A percentile compares a stretch with the other conserved stretches of the same genome.
These are phyloP conservation scores for Rhodotorula glutinis DNA, from an alignment of 1,284 basidiomycete species.

Conservation along the genomic window DNA sequence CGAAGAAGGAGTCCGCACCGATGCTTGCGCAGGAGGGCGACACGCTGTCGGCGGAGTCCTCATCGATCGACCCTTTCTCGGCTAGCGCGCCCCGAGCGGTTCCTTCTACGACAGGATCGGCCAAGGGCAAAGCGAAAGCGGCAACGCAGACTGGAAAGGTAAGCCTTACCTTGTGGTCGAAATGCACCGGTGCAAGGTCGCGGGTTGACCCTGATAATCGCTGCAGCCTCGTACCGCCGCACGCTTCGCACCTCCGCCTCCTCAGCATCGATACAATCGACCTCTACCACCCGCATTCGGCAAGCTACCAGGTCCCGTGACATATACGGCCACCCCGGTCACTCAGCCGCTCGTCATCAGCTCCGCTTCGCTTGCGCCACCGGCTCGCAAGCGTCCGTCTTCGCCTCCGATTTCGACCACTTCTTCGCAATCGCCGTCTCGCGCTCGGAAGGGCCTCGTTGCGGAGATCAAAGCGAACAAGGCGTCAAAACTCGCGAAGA, in stretches of 20 bases:
- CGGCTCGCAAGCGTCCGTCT: slow-evolving; percentile 3
- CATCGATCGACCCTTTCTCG: slow-evolving; percentile 25
- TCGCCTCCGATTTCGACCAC: neutral
- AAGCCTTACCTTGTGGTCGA: neutral
- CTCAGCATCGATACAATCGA: slow-evolving; percentile 9
- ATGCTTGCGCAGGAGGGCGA: neutral
- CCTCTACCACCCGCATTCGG: slow-evolving; percentile 1
- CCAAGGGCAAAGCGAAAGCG: slow-evolving; percentile 33
- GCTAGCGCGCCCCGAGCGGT: slow-evolving; percentile 27
- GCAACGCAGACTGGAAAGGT: slow-evolving; percentile 13
- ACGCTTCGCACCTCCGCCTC: slow-evolving; percentile 13
- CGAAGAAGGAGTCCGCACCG: neutral
- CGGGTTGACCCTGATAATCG: neutral
- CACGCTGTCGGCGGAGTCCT: neutral
- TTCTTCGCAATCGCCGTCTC: neutral
- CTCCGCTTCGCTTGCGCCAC: neutral
- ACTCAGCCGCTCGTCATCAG: slow-evolving; percentile 11
- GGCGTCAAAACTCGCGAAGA: neutral
- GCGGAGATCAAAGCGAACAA: neutral
- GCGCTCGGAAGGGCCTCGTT: neutral
- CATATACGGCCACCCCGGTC: neutral
- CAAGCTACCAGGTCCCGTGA: neutral
- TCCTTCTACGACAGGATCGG: slow-evolving; percentile 4
- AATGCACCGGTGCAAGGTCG: neutral
- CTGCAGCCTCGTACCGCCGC: slow-evolving; percentile 7